A percentile compares a stretch with the other conserved stretches of the same genome.
These are phyloP conservation scores for Vararia minispora DNA, from an alignment of 768 basidiomycete species.

Conservation along the genomic window DNA sequence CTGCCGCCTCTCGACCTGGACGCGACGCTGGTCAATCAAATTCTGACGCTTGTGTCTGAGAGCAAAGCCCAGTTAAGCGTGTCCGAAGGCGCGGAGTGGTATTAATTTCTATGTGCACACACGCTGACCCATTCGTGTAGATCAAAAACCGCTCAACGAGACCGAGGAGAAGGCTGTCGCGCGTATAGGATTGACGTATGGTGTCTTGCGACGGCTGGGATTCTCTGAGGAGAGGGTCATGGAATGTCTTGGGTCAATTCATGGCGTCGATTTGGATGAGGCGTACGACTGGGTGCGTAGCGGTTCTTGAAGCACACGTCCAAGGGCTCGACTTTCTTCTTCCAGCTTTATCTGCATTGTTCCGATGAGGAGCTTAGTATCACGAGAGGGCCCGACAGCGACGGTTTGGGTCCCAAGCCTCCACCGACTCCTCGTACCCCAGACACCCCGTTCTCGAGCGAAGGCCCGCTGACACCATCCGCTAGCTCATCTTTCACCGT, in stretches of 20 bases:
- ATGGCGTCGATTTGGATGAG: conserved; percentile 71
- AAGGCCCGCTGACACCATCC: neutral
- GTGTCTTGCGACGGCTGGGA: conserved; percentile 67
- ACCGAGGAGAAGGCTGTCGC: conserved; percentile 61
- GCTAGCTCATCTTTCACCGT: neutral
- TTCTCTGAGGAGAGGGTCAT: conserved; percentile 59
- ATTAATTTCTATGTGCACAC: too few species aligned
- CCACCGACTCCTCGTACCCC: conserved; percentile 15
- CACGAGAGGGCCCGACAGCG: too few species aligned
- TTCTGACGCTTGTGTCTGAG: too few species aligned
- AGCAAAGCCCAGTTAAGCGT: too few species aligned
- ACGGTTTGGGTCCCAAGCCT: conserved; percentile 29
- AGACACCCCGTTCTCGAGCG: neutral
- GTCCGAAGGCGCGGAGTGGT: too few species aligned
- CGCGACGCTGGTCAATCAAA: conserved; percentile 39
- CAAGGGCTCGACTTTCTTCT: neutral
- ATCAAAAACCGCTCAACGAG: conserved; percentile 33
- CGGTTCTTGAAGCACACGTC: neutral
- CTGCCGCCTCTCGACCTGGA: conserved; percentile 58
- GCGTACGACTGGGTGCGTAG: conserved; percentile 80
- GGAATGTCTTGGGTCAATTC: conserved; percentile 56
- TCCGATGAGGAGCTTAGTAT: conserved; percentile 50
- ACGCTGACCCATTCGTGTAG: neutral
- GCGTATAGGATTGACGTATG: conserved; percentile 71
- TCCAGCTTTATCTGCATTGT: conserved; percentile 56